These are phyloP conservation scores for Pseudomicrostroma phylloplanum DNA, from an alignment of 1,284 basidiomycete genomes.

Conservation along the genomic window DNA sequence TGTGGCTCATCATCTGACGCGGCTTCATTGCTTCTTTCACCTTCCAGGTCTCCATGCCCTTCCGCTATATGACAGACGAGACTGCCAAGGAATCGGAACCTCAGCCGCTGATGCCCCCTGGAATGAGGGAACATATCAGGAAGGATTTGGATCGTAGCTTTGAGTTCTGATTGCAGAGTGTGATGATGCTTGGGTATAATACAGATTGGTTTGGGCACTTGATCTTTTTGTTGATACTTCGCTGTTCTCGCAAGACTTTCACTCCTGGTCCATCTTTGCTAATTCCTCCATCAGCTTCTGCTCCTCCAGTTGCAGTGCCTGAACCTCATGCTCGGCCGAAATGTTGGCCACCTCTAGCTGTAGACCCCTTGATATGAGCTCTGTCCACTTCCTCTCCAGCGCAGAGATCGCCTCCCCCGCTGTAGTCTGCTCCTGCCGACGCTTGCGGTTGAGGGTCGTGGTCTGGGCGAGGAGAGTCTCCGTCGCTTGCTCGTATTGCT, in stretches of 20 bases:
- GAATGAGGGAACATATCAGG: slow-evolving; percentile 38
- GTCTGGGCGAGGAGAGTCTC: slow-evolving; percentile 17
- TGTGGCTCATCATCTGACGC: not conserved
- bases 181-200: slow-evolving; percentile 5
- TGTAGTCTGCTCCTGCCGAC: slow-evolving; percentile 58
- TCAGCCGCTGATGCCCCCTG: slow-evolving; percentile 30
- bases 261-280: not conserved
- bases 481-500: slow-evolving; percentile 13
- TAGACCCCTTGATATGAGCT: slow-evolving; percentile 74
- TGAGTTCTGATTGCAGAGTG: slow-evolving; percentile 25
- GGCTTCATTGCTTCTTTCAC: not conserved
- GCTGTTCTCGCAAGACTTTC: not conserved
- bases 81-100: not conserved
- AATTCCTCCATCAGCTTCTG: slow-evolving; percentile 20
- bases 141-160: slow-evolving; percentile 33
- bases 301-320: slow-evolving; percentile 43
- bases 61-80: slow-evolving; percentile 36
- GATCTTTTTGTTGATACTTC: not conserved
- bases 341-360: slow-evolving; percentile 89
- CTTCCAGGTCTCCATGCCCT: slow-evolving; percentile 36
- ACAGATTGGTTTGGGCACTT: slow-evolving; percentile 1
- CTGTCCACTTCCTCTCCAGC: slow-evolving; percentile 78
- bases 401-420: slow-evolving; percentile 69
- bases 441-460: slow-evolving; percentile 29
- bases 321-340: slow-evolving; percentile 68